These are phyloP conservation scores for Torulaspora maleeae DNA, from an alignment of 805 yeast genomes.

Conservation along the genomic window DNA sequence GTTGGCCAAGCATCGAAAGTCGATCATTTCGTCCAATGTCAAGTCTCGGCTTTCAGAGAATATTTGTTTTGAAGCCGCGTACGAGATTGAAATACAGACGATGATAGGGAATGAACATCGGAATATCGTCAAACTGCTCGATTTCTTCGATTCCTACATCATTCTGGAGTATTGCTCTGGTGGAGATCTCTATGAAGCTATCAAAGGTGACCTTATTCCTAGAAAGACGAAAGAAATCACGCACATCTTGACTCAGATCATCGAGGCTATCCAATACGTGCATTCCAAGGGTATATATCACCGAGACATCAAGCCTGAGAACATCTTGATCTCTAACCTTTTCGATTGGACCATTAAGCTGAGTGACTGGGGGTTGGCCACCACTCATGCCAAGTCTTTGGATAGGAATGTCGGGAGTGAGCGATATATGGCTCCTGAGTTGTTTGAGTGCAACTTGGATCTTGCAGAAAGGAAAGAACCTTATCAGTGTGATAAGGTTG, in stretches of 20 bases:
- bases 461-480: slow-evolving; percentile 42
- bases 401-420: slow-evolving; percentile 88
- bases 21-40: slow-evolving; percentile 36
- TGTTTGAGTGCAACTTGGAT: slow-evolving; percentile 52
- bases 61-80: slow-evolving; percentile 54
- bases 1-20: slow-evolving; percentile 25
- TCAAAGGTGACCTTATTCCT: slow-evolving; percentile 58
- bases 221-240: slow-evolving; percentile 43
- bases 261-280: slow-evolving; percentile 72
- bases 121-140: slow-evolving; percentile 56
- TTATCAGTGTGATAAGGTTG: slow-evolving; percentile 78
- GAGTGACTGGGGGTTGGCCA: slow-evolving; percentile 74
- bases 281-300: slow-evolving; percentile 72
- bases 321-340: slow-evolving; percentile 52
- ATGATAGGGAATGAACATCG: slow-evolving; percentile 54
- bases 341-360: slow-evolving; percentile 53
- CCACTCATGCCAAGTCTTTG: slow-evolving; percentile 46
- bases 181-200: slow-evolving; percentile 83
- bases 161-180: slow-evolving; percentile 80
- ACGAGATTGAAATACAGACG: slow-evolving; percentile 62
- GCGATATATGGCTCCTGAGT: slow-evolving; percentile 92
- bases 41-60: slow-evolving; percentile 38
- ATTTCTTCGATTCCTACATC: slow-evolving; percentile 62
- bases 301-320: slow-evolving; percentile 78
- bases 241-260: slow-evolving; percentile 54